Percentiles rank a stretch among this genome's conserved stretches.
Conservation (phyloP, 768 basidiomycete species). For the Boletus insuetus region DNA sequence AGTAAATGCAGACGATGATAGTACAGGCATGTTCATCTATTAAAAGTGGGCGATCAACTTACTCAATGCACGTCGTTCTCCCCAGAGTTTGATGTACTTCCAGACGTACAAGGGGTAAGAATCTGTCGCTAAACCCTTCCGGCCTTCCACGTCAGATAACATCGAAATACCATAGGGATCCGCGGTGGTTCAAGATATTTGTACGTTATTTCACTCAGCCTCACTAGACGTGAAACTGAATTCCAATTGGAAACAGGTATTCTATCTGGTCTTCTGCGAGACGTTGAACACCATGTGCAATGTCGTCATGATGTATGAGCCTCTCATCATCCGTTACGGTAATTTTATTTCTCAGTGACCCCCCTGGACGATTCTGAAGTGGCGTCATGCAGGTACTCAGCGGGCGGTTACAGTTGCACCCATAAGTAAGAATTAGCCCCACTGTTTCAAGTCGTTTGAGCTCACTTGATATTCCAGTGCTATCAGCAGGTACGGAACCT, state of each 20-base stretch:
- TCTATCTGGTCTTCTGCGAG: slow-evolving; percentile 44
- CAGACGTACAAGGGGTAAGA: slow-evolving; percentile 38
- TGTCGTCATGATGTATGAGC: slow-evolving; percentile 45
- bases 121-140: too few species aligned
- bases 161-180: slow-evolving; percentile 36
- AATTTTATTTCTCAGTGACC: neutral
- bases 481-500: slow-evolving; percentile 3
- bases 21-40: slow-evolving; percentile 7
- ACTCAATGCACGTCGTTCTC: neutral
- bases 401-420: neutral
- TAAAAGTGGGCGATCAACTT: neutral
- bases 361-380: slow-evolving; percentile 1
- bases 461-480: slow-evolving; percentile 8
- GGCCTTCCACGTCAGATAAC: too few species aligned
- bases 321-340: slow-evolving; percentile 48
- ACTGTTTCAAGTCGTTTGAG: slow-evolving; percentile 10
- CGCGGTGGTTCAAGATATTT: slow-evolving; percentile 42
- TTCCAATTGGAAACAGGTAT: slow-evolving; percentile 31
- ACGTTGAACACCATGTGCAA: slow-evolving; percentile 47
- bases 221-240: neutral
- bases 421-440: neutral
- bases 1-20: neutral
- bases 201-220: slow-evolving; percentile 26
- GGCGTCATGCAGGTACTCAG: slow-evolving; percentile 26
- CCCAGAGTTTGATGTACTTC: slow-evolving; percentile 47